Conservation (phyloP, 495 filamentous ascomycete species). For the Penicillium salamii region DNA sequence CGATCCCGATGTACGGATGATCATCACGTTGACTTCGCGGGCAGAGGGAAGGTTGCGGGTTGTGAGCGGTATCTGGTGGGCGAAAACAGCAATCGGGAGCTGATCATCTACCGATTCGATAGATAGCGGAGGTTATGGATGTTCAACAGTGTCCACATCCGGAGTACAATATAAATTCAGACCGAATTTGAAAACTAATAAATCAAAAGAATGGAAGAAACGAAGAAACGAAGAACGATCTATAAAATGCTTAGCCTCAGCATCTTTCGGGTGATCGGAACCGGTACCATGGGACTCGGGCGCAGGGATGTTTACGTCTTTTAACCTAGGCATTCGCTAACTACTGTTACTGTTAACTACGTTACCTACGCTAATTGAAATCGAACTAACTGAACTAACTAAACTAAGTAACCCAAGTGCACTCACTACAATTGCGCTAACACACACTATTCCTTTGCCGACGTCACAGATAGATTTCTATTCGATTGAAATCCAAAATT, state of each 20-base stretch:
- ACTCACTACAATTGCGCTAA: too few species aligned
- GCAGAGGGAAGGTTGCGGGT: constrained; percentile 55
- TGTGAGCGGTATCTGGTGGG: constrained; percentile 64
- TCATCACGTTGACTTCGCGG: constrained; percentile 52
- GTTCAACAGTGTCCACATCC: too few species aligned
- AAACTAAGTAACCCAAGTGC: too few species aligned
- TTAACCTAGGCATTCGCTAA: background rate
- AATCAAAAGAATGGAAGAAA: too few species aligned
- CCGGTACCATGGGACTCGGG: constrained; percentile 1
- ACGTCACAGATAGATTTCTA: constrained; percentile 14
- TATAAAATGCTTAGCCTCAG: background rate
- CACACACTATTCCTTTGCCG: background rate
- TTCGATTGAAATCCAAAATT: background rate
- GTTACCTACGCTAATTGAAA: background rate
- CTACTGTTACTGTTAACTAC: too few species aligned
- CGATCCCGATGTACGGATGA: constrained; percentile 37
- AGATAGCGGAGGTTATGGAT: too few species aligned
- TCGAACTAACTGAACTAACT: too few species aligned
- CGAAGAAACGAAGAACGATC: too few species aligned
- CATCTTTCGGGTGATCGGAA: constrained; percentile 7
- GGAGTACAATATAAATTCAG: too few species aligned
- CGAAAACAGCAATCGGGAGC: constrained; percentile 49
- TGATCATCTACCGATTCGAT: constrained; percentile 57
- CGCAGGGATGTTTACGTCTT: background rate
- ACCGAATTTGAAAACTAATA: too few species aligned